These are phyloP conservation scores for Phaeosphaeria sp. DNA, from an alignment of 2,329 filamentous ascomycete genomes.

Conservation along the genomic window DNA sequence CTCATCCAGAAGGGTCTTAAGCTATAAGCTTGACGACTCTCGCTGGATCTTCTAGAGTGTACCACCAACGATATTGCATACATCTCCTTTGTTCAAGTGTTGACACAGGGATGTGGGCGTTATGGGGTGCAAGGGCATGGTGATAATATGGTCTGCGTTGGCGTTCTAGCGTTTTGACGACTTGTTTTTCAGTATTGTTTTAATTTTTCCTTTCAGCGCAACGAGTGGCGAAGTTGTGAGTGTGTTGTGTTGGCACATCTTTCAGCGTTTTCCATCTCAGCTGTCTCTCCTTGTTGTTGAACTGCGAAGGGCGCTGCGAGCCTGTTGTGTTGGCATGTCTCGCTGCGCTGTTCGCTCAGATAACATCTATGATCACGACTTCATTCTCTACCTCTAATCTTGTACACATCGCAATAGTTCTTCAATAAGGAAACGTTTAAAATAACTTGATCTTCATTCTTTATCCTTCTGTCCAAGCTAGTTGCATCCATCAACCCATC, in stretches of 20 bases:
- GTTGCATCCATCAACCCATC: background rate
- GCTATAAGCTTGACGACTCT: slow-evolving; percentile 25
- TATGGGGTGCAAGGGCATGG: slow-evolving; percentile 9
- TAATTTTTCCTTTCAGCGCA: background rate
- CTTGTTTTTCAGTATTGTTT: background rate
- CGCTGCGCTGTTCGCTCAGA: background rate
- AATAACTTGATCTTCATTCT: background rate
- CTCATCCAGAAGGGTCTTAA: slow-evolving; percentile 53
- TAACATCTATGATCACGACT: background rate
- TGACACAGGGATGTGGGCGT: slow-evolving; percentile 42
- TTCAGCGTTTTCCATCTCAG: background rate
- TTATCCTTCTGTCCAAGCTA: background rate
- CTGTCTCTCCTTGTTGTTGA: background rate
- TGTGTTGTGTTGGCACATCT: slow-evolving; percentile 7
- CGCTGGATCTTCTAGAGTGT: slow-evolving; percentile 17
- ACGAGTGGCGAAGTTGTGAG: background rate
- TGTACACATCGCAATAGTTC: background rate
- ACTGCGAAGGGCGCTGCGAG: slow-evolving; percentile 1
- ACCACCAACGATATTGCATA: slow-evolving; percentile 27
- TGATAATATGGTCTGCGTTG: slow-evolving; percentile 5
- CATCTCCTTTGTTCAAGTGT: slow-evolving; percentile 44
- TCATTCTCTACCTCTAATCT: background rate
- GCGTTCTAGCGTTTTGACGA: slow-evolving; percentile 5
- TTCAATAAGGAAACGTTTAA: background rate
- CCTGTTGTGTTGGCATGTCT: slow-evolving; percentile 9